Evolutionary conservation across 768 basidiomycete genomes (phyloP), one percentile per base, ranked within the genome.

Genomic region (Mycena epipterygia): DNA sequence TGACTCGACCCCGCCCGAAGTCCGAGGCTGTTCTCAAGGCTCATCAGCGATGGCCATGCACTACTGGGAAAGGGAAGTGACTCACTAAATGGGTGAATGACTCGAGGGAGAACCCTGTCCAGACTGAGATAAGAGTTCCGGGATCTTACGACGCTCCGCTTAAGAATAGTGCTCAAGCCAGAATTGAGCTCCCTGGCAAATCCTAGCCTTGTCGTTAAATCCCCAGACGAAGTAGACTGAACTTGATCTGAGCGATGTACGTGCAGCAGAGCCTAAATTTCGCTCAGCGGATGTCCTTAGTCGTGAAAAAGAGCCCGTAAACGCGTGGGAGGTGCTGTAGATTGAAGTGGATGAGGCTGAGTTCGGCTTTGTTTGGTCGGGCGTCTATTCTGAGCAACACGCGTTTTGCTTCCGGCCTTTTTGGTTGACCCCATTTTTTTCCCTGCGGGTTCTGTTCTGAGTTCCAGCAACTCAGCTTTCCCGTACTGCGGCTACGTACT

Each of bases 171-270:
- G 25, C 27, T 41, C 12, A 48, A 29, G 32, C 33, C 19, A 59
- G 29, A 11, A 32, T 5, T 11, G 58, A 59, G 30, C 29, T 42
- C 41, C 58, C n/a, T n/a, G n/a, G 44, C 19, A 56, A 67, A 29
- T 23, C 32, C 29, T 25, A 62, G 29, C 48, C 32, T 51, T 53
- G 23, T 39, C 44, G n/a, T 3, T 9, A 46, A 63, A 57, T 33
- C 5, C 44, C 44, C 57, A 48, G 63, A 49, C 23, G 23, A 13
- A 6, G 56, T 17, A 46, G 30, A 7, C 19, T 17, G 23, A 53
- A 59, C 46, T 44, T 23, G 63, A 65, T 61, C 42, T 29, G 41
- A 51, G 64, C 56, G 69, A 66, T 65, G 49, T 70, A 60, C 42
- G 64, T 55, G 52, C 61, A 46, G 35, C 7, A 44, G 12, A 70